These are phyloP conservation scores for Sporothrix inflata DNA, from an alignment of 2,329 filamentous ascomycete genomes.

Conservation along the genomic window DNA sequence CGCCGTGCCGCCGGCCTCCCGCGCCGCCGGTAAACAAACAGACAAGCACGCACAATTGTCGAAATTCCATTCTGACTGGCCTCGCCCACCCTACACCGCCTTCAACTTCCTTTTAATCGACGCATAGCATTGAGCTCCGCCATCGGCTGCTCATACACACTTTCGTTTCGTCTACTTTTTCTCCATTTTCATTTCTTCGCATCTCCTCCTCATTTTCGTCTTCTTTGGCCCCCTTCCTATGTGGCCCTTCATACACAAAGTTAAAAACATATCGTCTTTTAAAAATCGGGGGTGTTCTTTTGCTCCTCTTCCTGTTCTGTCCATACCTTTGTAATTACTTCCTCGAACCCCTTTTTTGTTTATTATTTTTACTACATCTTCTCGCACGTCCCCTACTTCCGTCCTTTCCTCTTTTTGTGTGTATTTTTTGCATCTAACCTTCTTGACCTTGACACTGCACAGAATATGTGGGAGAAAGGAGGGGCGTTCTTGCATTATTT, in stretches of 20 bases:
- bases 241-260: neutral
- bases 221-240: neutral
- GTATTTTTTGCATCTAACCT: conserved; percentile 1
- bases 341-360: neutral
- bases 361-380: neutral
- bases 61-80: neutral
- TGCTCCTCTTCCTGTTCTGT: neutral
- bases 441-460: conserved; percentile 9
- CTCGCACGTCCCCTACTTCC: neutral
- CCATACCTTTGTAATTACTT: conserved; percentile 9
- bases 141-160: neutral
- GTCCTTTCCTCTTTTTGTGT: conserved; percentile 4
- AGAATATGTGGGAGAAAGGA: neutral
- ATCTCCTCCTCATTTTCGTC: neutral
- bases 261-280: conserved; percentile 1
- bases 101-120: neutral
- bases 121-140: neutral
- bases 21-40: conserved; percentile 42
- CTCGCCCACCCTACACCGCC: neutral
- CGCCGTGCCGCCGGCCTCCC: conserved; percentile 61
- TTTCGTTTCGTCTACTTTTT: neutral
- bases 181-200: neutral
- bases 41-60: conserved; percentile 36
- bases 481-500: neutral
- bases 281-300: neutral